A percentile compares a stretch with the other conserved stretches of the same genome.
These are phyloP conservation scores for Pseudogymnoascus sp. DNA, from an alignment of 2,329 filamentous ascomycete genomes.

Conservation along the genomic window DNA sequence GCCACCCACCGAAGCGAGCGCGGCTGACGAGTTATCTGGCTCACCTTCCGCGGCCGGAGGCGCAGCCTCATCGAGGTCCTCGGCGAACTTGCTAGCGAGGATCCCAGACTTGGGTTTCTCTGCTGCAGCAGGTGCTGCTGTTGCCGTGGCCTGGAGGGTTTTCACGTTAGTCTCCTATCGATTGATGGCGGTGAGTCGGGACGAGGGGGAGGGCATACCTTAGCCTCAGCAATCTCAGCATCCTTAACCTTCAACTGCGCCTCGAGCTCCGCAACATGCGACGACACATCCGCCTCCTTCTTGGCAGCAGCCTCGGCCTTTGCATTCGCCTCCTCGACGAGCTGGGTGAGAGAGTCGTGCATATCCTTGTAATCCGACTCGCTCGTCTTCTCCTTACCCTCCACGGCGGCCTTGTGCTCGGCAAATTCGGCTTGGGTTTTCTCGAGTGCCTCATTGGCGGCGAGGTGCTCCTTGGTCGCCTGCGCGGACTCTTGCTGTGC, in stretches of 20 bases:
- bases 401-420: conserved; percentile 42
- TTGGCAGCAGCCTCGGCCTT: conserved; percentile 27
- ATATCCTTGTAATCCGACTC: conserved; percentile 54
- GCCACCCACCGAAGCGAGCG: conserved; percentile 56
- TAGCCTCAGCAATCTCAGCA: conserved; percentile 53
- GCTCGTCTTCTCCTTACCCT: conserved; percentile 45
- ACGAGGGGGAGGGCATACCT: conserved; percentile 33
- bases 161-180: background rate
- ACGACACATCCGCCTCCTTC: conserved; percentile 11
- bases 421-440: conserved; percentile 46
- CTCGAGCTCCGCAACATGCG: conserved; percentile 14
- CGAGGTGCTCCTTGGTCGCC: conserved; percentile 32
- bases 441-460: conserved; percentile 29
- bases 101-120: conserved; percentile 12
- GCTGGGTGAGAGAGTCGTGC: conserved; percentile 52
- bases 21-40: conserved; percentile 55
- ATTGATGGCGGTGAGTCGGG: background rate
- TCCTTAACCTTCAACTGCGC: conserved; percentile 42
- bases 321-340: conserved; percentile 47
- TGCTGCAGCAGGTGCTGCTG: conserved; percentile 7
- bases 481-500: conserved; percentile 29
- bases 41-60: conserved; percentile 46
- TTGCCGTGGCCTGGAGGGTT: conserved; percentile 1
- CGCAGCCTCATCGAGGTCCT: conserved; percentile 29
- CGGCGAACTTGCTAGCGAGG: conserved; percentile 44